phyloP scores from a whole-genome alignment of 2,329 filamentous ascomycete species.

The Xylariomycetidae sp. region DNA sequence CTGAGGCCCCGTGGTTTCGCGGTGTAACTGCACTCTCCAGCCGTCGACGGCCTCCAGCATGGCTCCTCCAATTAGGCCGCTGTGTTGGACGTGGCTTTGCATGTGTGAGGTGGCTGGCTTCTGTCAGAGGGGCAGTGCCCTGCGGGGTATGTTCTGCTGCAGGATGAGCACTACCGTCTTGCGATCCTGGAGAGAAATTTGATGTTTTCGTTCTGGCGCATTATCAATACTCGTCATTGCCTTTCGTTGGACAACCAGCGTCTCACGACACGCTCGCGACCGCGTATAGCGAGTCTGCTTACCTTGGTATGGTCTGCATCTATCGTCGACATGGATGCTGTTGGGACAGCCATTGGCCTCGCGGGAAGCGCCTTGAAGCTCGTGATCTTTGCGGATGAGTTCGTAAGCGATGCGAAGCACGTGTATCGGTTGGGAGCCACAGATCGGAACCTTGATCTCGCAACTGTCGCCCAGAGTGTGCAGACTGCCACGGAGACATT shows the following conservation, averaged over 20 bases:
- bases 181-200: neutral
- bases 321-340: conserved; percentile 12
- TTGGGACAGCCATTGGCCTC: conserved; percentile 11
- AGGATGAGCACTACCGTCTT: neutral
- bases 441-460: conserved; percentile 12
- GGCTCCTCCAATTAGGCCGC: too few relatives aligned
- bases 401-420: conserved; percentile 16
- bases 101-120: too few relatives aligned
- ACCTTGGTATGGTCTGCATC: too few relatives aligned
- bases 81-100: too few relatives aligned
- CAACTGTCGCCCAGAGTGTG: conserved; percentile 9
- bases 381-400: conserved; percentile 14
- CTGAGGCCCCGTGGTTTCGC: too few relatives aligned
- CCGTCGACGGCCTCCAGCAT: too few relatives aligned
- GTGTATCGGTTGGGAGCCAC: conserved; percentile 15
- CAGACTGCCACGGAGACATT: conserved; percentile 10
- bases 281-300: too few relatives aligned
- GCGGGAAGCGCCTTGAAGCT: conserved; percentile 13
- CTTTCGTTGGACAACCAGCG: too few relatives aligned
- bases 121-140: too few relatives aligned
- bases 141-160: too few relatives aligned
- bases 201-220: neutral
- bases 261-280: too few relatives aligned
- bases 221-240: neutral
- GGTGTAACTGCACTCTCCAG: too few relatives aligned